A percentile compares a stretch with the other conserved stretches of the same genome.
Conservation (phyloP, 371 early-diverging fungal species). For the Basidiobolus meristosporus region DNA sequence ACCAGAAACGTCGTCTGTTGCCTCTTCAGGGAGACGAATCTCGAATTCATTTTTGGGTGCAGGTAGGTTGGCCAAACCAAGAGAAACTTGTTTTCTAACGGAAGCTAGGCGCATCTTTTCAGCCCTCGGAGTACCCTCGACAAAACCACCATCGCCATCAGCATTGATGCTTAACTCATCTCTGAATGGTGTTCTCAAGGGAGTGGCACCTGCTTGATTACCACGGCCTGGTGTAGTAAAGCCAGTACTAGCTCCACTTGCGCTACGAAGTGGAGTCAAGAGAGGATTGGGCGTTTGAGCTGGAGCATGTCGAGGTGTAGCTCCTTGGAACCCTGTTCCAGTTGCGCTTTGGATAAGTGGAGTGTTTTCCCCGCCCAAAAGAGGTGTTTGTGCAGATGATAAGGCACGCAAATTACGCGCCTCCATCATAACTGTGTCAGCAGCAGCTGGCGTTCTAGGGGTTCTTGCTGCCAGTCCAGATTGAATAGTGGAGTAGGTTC, state of each 20-base stretch:
- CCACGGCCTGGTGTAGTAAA: slow-evolving; percentile 11
- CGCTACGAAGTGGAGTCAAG: slow-evolving; percentile 31
- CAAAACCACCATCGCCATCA: slow-evolving; percentile 3
- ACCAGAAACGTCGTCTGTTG: slow-evolving; percentile 14
- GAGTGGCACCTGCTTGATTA: slow-evolving; percentile 12
- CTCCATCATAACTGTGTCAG: slow-evolving; percentile 51
- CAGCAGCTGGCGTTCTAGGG: slow-evolving; percentile 46
- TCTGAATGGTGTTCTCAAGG: slow-evolving; percentile 26
- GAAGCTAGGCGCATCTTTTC: slow-evolving; percentile 24
- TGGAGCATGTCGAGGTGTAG: slow-evolving; percentile 30
- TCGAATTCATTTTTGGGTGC: slow-evolving; percentile 87
- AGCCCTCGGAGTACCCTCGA: slow-evolving; percentile 25
- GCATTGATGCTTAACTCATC: slow-evolving; percentile 27
- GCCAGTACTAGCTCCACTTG: slow-evolving; percentile 2
- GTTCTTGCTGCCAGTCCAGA: slow-evolving; percentile 27
- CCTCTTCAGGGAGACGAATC: slow-evolving; percentile 62
- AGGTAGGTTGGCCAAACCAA: slow-evolving; percentile 54
- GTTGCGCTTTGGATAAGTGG: slow-evolving; percentile 10
- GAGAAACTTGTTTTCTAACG: slow-evolving; percentile 20
- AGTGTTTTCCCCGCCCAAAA: slow-evolving; percentile 58
- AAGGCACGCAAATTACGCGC: slow-evolving; percentile 68
- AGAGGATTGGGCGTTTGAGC: slow-evolving; percentile 78
- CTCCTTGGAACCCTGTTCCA: slow-evolving; percentile 48
- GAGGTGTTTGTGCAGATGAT: slow-evolving; percentile 66
- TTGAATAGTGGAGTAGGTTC: slow-evolving; percentile 46